Percentiles rank a stretch among this genome's conserved stretches.
Conservation (phyloP, 306 rosid genomes). For the Aeschynomene evenia region DNA sequence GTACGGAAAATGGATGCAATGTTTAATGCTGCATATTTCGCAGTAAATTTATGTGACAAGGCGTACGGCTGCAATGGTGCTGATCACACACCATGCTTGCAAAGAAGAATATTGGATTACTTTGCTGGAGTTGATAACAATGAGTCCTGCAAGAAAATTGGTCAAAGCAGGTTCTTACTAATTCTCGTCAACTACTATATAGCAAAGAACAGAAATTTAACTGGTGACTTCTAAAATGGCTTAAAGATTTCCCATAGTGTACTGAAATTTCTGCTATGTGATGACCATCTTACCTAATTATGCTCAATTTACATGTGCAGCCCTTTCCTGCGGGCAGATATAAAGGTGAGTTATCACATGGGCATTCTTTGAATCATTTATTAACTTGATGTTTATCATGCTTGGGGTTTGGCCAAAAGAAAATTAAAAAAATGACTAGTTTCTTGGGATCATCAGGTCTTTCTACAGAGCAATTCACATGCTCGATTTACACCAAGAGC, state of each 20-base stretch:
- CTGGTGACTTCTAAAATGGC: background rate
- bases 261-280: constrained; percentile 35
- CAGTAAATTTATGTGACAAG: constrained; percentile 62
- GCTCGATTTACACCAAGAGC: constrained; percentile 92
- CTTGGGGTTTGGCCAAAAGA: constrained; percentile 24
- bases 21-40: constrained; percentile 68
- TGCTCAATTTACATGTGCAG: constrained; percentile 58
- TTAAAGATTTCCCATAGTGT: constrained; percentile 26
- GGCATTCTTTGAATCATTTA: constrained; percentile 25
- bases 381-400: constrained; percentile 14
- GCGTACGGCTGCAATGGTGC: constrained; percentile 56
- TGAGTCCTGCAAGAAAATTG: constrained; percentile 56
- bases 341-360: constrained; percentile 57
- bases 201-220: constrained; percentile 3
- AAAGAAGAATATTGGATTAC: constrained; percentile 66
- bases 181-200: background rate
- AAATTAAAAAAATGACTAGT: constrained; percentile 1
- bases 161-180: constrained; percentile 67
- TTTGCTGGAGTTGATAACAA: constrained; percentile 55
- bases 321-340: constrained; percentile 85
- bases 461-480: constrained; percentile 79
- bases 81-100: constrained; percentile 80
- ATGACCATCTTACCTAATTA: background rate
- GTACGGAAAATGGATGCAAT: constrained; percentile 80
- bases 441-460: constrained; percentile 60